Evolutionary conservation across 1,284 basidiomycete species (phyloP).

Genomic region (Ganoderma sinense): DNA sequence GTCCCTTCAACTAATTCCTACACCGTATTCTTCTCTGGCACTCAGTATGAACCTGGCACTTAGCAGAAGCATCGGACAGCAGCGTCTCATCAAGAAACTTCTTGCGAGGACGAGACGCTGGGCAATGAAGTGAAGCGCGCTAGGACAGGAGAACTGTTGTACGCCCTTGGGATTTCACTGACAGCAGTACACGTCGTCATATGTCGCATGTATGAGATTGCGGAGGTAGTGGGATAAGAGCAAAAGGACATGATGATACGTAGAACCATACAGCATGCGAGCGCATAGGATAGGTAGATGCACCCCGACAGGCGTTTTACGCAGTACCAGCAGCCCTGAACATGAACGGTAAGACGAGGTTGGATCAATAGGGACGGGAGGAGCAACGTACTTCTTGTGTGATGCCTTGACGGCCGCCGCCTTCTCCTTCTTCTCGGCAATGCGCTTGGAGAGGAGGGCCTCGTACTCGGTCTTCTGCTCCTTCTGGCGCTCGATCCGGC

Average conservation of each 20-base stretch:
- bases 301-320: constrained; percentile 23
- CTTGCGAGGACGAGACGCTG: neutral
- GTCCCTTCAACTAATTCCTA: no score
- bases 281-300: constrained; percentile 28
- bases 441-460: constrained; percentile 86
- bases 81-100: neutral
- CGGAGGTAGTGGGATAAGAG: constrained; percentile 26
- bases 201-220: constrained; percentile 33
- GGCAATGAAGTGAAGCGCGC: neutral
- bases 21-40: no score
- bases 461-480: constrained; percentile 96
- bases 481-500: constrained; percentile 91
- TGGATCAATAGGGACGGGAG: neutral
- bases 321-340: constrained; percentile 22
- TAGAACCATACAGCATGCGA: constrained; percentile 34
- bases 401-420: constrained; percentile 80
- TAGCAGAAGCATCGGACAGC: neutral
- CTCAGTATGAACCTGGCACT: no score
- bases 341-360: neutral
- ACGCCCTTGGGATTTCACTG: constrained; percentile 16
- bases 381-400: constrained; percentile 62
- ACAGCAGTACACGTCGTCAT: constrained; percentile 27
- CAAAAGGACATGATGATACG: constrained; percentile 33
- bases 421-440: constrained; percentile 94
- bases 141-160: constrained; percentile 14